These are phyloP conservation scores for Rhynchospora breviuscula DNA, from an alignment of 176 grass and related monocot genomes.

Conservation along the genomic window DNA sequence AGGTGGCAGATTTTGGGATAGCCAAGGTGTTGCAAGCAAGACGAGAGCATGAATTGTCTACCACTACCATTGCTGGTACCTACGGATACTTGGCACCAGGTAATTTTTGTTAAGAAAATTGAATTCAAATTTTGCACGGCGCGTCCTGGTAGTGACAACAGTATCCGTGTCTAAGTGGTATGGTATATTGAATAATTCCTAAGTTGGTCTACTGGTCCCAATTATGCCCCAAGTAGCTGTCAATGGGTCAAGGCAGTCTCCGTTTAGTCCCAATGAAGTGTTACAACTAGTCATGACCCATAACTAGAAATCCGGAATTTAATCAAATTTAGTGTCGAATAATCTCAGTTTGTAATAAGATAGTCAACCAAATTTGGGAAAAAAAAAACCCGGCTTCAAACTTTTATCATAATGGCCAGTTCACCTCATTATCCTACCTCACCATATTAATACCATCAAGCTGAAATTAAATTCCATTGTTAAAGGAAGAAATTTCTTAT, in stretches of 20 bases:
- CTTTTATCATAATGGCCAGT: background rate
- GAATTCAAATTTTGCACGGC: background rate
- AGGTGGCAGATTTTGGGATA: slow-evolving; percentile 94
- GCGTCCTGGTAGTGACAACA: background rate
- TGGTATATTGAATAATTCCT: background rate
- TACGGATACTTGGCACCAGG: slow-evolving; percentile 90
- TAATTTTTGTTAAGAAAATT: slow-evolving; percentile 9
- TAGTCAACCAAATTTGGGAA: background rate
- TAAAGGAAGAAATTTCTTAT: background rate
- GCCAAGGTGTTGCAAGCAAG: slow-evolving; percentile 68
- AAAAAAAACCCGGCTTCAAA: background rate
- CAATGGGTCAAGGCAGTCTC: background rate
- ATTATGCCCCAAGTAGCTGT: background rate
- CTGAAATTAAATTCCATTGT: background rate
- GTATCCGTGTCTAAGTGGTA: background rate
- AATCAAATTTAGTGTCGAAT: background rate
- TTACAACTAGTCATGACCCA: background rate
- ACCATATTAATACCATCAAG: background rate
- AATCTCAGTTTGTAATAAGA: background rate
- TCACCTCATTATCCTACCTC: background rate
- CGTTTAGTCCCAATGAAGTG: background rate
- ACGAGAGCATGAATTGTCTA: slow-evolving; percentile 33
- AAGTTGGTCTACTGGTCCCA: background rate
- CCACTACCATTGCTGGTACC: slow-evolving; percentile 70
- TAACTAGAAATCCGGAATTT: background rate